Percentiles rank a stretch among this genome's conserved stretches.
Conservation (phyloP, 192 early-diverging fungal species). For the Backusella macrospora region DNA sequence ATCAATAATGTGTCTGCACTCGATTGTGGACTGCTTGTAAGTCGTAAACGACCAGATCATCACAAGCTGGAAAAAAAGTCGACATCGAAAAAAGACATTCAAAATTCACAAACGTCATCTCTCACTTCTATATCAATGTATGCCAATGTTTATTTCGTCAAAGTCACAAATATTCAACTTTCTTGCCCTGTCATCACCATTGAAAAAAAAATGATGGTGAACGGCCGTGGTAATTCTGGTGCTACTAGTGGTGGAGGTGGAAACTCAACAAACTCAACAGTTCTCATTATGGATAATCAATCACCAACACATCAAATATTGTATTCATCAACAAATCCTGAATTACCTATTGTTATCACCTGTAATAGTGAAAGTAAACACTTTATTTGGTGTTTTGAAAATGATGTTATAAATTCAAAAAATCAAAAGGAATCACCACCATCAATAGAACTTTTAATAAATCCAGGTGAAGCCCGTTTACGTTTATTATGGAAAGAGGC, state of each 20-base stretch:
- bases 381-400: slow-evolving; percentile 20
- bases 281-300: background rate
- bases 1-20: background rate
- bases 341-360: slow-evolving; percentile 13
- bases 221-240: too few species aligned
- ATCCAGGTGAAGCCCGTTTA: background rate
- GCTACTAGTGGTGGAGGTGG: background rate
- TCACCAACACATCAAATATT: background rate
- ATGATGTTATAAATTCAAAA: background rate
- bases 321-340: background rate
- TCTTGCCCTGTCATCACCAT: background rate
- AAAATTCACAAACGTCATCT: background rate
- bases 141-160: background rate
- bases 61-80: background rate
- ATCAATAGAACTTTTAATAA: background rate
- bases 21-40: background rate
- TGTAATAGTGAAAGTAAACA: slow-evolving; percentile 14
- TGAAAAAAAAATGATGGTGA: background rate
- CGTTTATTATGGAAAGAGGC: slow-evolving; percentile 4
- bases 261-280: background rate
- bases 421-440: background rate
- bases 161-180: background rate
- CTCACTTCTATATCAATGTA: background rate
- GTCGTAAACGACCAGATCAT: background rate
- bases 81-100: background rate